Evolutionary conservation across 805 yeast species (phyloP), one percentile per base, ranked within the genome.

Genomic region (Candida endomychidarum): DNA sequence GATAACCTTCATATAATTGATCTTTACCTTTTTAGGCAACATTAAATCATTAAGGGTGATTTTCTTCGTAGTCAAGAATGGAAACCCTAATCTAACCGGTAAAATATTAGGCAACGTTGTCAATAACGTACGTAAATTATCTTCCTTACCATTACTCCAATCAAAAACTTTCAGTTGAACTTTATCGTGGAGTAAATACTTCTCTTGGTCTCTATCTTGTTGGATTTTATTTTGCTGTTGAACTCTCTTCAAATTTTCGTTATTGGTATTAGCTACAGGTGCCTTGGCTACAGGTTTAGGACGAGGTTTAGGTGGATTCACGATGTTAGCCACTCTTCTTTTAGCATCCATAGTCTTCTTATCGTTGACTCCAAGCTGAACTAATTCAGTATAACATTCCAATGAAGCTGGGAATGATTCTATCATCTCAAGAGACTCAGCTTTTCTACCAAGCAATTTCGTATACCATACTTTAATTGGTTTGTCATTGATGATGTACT

Each of bases 1-100:
- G 34, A 83, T 86, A 1, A 87, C 91, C 53, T 81, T 83, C 87
- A 84, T 78, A 60, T 93, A 93, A 14, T 72, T 70, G 25, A 91
- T 67, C 58, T 91, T 91, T 26, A 89, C 97, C 58, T 86, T 89
- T 52, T 89, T 90, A 14, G 95, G 91, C 47, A 90, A 67, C 43
- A 93, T 93, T 43, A 93, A 67, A 41, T 91, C 97, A 29, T 48
- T 72, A 54, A 83, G 60, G 1, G 80, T 59, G 4, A 89, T 81
- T 12, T 58, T 60, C 39, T 52, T 51, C 2, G 51, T 45, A 2
- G 60, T 54, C 20, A 58, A 39, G 29, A 62, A 62, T 1, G 63
- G 53, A 38, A 61, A 59, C 4, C 62, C 63, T 23, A 63, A 52
- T 6, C 49, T 39, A 3, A 43, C 45, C 9, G 86, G 80, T 10